Evolutionary conservation across 768 basidiomycete genomes (phyloP), one percentile per base, ranked within the genome.

Genomic region (Pisolithus sp.): DNA sequence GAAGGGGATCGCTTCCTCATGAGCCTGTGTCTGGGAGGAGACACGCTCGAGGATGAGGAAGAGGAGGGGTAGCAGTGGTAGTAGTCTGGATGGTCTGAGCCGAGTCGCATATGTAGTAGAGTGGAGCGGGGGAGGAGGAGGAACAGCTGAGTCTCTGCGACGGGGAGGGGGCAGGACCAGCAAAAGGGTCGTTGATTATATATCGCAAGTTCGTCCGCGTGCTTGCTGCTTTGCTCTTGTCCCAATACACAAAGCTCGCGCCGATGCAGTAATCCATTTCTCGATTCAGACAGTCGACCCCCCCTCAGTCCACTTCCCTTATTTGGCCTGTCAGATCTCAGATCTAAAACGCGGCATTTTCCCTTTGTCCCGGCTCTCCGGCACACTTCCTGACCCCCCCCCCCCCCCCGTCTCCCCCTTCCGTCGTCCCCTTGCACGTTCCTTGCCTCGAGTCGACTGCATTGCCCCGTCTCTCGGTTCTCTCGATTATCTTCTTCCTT

Each of bases 371-470:
- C 51, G 50, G 50, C n/a, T 28, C 15, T 18, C 46, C 41, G 51
- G 46, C 42, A 20, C 31, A 28, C 34, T 42, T 45, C 9, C 13
- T 57, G 37, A 53, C 52, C 55, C 48, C 23, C 47, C 48, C 49
- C 45, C 46, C 39, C 31, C 31, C 34, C 65, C 30, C 5, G 5
- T 45, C 30, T 41, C 50, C 49, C 7, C 4, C 26, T n/a, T n/a
- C n/a, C n/a, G n/a, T n/a, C 26, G 5, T 26, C 26, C 47, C 48
- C 38, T 28, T 36, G 39, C 65, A 66, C 65, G 65, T 67, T 68
- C 60, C 57, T 49, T 56, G 49, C 65, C 67, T 68, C 65, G 57
- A 62, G 60, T 58, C 49, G 46, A 15, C 55, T 46, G 64, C 63
- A 57, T 66, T 67, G 46, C 54, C 42, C 15, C 34, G 48, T 50